Percentiles rank a stretch among this genome's conserved stretches.
Conservation (phyloP, 495 filamentous ascomycete genomes). For the Peziza echinospora region DNA sequence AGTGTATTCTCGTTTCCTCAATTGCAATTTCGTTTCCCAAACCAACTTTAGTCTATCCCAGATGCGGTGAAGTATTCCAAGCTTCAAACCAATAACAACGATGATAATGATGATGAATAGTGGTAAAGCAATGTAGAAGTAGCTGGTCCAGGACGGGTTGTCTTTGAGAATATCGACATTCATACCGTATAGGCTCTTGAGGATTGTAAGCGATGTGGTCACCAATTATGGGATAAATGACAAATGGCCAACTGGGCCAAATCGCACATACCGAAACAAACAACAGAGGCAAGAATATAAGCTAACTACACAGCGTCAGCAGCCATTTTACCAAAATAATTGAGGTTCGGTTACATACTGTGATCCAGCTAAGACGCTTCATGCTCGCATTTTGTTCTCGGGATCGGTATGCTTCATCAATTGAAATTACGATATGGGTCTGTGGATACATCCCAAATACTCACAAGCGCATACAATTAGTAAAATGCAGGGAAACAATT, state of each 20-base stretch:
- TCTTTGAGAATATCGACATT: not conserved
- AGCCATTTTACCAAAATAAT: not conserved
- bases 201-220: not conserved
- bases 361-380: conserved; percentile 14
- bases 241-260: not conserved
- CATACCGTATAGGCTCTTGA: not conserved
- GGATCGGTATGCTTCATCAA: conserved; percentile 13
- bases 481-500: no score
- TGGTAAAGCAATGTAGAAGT: not conserved
- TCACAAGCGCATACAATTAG: no score
- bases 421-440: conserved; percentile 12
- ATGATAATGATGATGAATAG: not conserved
- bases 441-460: no score
- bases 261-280: conserved; percentile 8
- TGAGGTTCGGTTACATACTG: conserved; percentile 5
- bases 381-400: conserved; percentile 12
- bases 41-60: no score
- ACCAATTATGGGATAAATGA: no score
- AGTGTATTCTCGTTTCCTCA: no score
- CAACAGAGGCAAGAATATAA: conserved; percentile 11
- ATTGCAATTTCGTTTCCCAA: no score
- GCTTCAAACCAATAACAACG: not conserved
- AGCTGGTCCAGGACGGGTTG: not conserved
- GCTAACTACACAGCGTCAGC: conserved; percentile 1
- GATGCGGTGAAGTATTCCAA: no score